Percentiles rank a stretch among this genome's conserved stretches.
Evolutionary conservation across 1,139 yeast species (phyloP).

Genomic region (Suhomyces terraborum): DNA sequence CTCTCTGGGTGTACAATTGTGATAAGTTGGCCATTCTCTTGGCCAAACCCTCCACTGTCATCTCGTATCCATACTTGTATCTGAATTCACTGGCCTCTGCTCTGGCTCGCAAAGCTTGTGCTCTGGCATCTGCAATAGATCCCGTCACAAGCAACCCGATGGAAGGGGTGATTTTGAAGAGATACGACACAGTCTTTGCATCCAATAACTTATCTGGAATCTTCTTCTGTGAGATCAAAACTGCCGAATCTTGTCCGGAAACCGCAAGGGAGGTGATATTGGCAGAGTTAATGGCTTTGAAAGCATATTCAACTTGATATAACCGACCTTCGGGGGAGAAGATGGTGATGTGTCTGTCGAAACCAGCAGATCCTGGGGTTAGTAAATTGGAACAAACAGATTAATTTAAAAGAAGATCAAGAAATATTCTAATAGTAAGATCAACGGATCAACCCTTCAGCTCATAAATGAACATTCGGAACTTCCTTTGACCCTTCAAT

Average conservation of each 20-base stretch:
- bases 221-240: constrained; percentile 89
- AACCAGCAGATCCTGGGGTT: constrained; percentile 72
- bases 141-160: constrained; percentile 95
- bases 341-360: constrained; percentile 97
- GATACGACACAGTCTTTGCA: constrained; percentile 78
- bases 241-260: constrained; percentile 87
- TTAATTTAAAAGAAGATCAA: neutral
- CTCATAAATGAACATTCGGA: neutral
- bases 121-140: constrained; percentile 93
- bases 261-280: constrained; percentile 88
- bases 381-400: constrained; percentile 8
- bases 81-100: constrained; percentile 93
- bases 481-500: neutral
- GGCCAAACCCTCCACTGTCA: constrained; percentile 93
- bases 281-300: constrained; percentile 92
- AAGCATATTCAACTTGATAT: constrained; percentile 96
- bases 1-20: constrained; percentile 95
- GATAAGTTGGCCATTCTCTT: constrained; percentile 94
- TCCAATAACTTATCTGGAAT: constrained; percentile 94
- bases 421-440: neutral
- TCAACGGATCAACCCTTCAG: neutral
- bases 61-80: constrained; percentile 92
- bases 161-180: constrained; percentile 77
- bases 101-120: constrained; percentile 87
- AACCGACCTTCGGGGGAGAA: constrained; percentile 98